Base-by-base conservation (phyloP, 306 rosid genomes). In the Parietaria judaica region DNA sequence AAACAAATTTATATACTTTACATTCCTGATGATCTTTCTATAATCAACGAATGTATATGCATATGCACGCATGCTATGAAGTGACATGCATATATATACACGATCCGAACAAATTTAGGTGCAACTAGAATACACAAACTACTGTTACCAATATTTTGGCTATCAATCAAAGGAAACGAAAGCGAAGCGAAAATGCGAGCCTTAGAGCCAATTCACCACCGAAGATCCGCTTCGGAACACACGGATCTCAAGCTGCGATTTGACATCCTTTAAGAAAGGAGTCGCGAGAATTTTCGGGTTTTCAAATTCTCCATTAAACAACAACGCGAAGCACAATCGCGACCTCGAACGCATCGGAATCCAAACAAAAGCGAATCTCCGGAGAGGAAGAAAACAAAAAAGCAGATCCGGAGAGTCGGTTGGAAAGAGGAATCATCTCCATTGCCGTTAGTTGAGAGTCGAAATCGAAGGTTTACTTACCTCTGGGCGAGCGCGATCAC, bases 181-280 rank as follows among this genome's bases (percentile, higher is more conserved):
- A 17, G 31, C 50, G 46, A 64, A 38, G 48, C 8, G 14, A 64
- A 64, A 64, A 51, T 36, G 4, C 14, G 48, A 8, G 38, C 36
- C 34, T 4, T 3, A 48, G 11, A 51, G 12, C 16, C 17, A 35
- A 50, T 36, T 15, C 58, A 65, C 12, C 50, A 54, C 12, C 14
- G n/a, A 13, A 53, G 11, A 54, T 46, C 56, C 71, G 60, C 59
- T 23, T 60, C 37, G 13, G 43, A 60, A 36, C 8, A 16, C 63
- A 60, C 70, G 64, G 78, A 74, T 74, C 55, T 64, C 49, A 17
- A 52, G 48, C 66, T 66, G 17, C 56, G 9, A 34, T 49, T 4
- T 31, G 4, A 11, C 8, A 14, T 44, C 49, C 15, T 53, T 6
- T n/a, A n/a, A 8, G 38, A 10, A 51, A 38, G 44, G 50, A 61